phyloP scores from a whole-genome alignment of 2,329 filamentous ascomycete genomes.

The Passalora sequoiae region DNA sequence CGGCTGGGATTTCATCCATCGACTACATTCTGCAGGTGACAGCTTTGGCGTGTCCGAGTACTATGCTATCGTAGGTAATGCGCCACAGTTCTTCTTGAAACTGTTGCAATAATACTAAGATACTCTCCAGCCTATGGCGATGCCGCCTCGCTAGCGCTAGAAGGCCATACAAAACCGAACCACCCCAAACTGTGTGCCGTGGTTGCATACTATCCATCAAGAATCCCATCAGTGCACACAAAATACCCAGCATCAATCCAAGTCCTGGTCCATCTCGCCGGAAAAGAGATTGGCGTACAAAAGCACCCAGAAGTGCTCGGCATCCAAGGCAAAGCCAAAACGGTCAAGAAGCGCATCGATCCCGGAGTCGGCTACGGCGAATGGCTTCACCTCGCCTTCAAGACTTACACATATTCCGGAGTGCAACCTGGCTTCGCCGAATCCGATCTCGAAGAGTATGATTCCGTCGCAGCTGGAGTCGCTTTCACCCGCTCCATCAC shows the following conservation, averaged over 20 bases:
- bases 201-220: slow-evolving; percentile 59
- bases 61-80: slow-evolving; percentile 58
- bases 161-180: slow-evolving; percentile 52
- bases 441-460: slow-evolving; percentile 62
- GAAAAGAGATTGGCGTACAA: slow-evolving; percentile 45
- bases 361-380: slow-evolving; percentile 49
- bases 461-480: slow-evolving; percentile 58
- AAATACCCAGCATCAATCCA: slow-evolving; percentile 41
- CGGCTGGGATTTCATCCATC: slow-evolving; percentile 43
- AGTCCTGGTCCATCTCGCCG: slow-evolving; percentile 56
- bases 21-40: slow-evolving; percentile 50
- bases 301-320: slow-evolving; percentile 49
- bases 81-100: neutral
- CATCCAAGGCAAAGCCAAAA: slow-evolving; percentile 49
- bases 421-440: slow-evolving; percentile 65
- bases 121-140: slow-evolving; percentile 53
- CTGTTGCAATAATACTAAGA: neutral
- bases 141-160: slow-evolving; percentile 55
- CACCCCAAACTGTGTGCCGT: slow-evolving; percentile 54
- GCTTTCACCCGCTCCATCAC: slow-evolving; percentile 64
- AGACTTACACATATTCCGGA: slow-evolving; percentile 52
- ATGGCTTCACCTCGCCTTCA: slow-evolving; percentile 41
- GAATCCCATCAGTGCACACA: slow-evolving; percentile 49
- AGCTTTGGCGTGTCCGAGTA: slow-evolving; percentile 54
- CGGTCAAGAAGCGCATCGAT: slow-evolving; percentile 46